Evolutionary conservation across 2,329 filamentous ascomycete species (phyloP), one percentile per base, ranked within the genome.

Genomic region (Scedosporium dehoogii): DNA sequence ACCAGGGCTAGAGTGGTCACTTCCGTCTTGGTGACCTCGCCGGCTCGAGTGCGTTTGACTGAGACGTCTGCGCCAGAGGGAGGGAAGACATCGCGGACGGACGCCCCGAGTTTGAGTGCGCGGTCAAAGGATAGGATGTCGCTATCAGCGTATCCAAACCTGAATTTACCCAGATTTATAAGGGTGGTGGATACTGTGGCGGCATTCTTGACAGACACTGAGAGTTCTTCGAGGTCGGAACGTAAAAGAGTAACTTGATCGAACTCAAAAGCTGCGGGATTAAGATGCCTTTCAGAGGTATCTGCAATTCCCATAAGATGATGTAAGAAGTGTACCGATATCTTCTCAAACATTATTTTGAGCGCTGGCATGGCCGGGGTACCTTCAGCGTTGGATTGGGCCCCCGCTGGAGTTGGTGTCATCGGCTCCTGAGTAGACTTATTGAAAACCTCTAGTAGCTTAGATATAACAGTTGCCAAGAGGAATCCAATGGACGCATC

Each of bases 1-100:
- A 87, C 84, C 1, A 97, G 73, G 5, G 92, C 91, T 9, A 96
- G 79, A 0, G 92, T 96, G 60, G 85, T 84, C 14, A 96, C 72
- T 38, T 89, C 85, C 16, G 89, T 81, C 63, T 77, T 77, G 14
- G 75, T 79, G 4, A 72, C 73, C 1, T 77, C 75, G 1, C 73
- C 65, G 2, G 77, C 73, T 66, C 81, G 79, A 0, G 74, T 69
- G 27, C 86, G 72, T 63, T 80, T 82, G 48, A 86, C 70, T 1
- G 80, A 81, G 9, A 88, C 68, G 67, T 88, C 85, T 23, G 83
- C 76, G 1, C 84, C 85, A 5, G 78, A 74, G 1, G 81, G 77
- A 1, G 84, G 78, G 64, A 85, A 83, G 0, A 81, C 79, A 67
- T 86, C 85, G 59, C 79, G 78, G 2, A 85, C 78, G 1, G 85